Conservation (phyloP, 257 asterid species). For the Nicotiana knightiana region DNA sequence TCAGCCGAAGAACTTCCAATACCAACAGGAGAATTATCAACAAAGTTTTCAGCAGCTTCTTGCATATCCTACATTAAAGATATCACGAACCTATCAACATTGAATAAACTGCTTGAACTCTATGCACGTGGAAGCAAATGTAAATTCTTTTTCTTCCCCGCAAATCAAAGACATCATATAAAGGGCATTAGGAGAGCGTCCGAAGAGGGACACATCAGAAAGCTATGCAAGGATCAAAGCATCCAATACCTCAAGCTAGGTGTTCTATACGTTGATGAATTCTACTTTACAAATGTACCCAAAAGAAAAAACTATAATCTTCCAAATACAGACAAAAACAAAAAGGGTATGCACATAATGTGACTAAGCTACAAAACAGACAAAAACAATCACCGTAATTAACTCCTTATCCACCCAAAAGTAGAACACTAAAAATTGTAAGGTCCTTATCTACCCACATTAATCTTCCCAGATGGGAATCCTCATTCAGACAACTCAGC, state of each 20-base stretch:
- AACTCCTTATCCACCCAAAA: background rate
- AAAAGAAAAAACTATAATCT: background rate
- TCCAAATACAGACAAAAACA: background rate
- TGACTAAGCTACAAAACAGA: background rate
- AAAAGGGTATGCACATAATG: background rate
- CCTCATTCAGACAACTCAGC: background rate
- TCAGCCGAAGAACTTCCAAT: slow-evolving; percentile 24
- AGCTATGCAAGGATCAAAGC: background rate
- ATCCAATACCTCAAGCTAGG: background rate
- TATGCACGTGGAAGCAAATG: background rate
- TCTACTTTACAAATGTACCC: background rate
- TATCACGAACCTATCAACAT: slow-evolving; percentile 1
- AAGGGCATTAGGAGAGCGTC: background rate
- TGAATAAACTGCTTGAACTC: background rate
- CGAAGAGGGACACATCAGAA: background rate
- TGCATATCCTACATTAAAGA: slow-evolving; percentile 25
- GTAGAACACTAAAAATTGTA: background rate
- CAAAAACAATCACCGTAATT: background rate
- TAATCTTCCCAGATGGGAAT: background rate
- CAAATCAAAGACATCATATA: background rate
- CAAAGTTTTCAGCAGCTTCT: slow-evolving; percentile 30
- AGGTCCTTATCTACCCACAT: background rate
- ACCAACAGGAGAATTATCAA: slow-evolving; percentile 25
- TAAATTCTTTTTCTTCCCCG: background rate
- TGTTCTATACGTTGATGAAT: background rate